phyloP scores from a whole-genome alignment of 2,329 filamentous ascomycete species.

The Remersonia thermophila region DNA sequence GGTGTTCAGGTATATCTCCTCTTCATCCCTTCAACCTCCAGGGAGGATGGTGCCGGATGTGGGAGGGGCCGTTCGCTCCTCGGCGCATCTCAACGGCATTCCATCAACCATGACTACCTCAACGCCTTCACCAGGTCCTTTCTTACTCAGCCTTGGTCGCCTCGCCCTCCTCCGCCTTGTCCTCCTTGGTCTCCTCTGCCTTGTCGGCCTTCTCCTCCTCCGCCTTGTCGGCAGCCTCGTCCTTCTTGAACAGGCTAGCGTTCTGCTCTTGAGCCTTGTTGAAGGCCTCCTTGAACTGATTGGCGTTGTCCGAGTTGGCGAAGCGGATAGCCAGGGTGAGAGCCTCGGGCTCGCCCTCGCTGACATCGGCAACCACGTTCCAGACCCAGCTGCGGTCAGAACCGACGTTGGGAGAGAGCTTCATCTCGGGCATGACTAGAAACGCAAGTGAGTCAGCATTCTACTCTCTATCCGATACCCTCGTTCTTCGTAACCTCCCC shows the following conservation, averaged over 20 bases:
- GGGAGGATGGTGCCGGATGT: no score
- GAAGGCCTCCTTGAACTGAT: constrained; percentile 94
- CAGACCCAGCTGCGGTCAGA: constrained; percentile 99
- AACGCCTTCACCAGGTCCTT: constrained; percentile 7
- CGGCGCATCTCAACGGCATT: constrained; percentile 7
- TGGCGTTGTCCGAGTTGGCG: constrained; percentile 95
- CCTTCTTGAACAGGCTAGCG: constrained; percentile 64
- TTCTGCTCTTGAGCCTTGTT: constrained; percentile 96
- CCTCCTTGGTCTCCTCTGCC: constrained; percentile 17
- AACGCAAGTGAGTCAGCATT: no score
- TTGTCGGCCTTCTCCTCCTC: constrained; percentile 14
- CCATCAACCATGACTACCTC: constrained; percentile 6
- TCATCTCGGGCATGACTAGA: constrained; percentile 93
- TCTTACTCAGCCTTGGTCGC: no score
- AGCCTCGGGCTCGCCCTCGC: constrained; percentile 93
- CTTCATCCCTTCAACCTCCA: no score
- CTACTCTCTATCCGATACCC: not conserved
- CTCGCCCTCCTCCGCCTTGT: not conserved
- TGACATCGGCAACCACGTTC: constrained; percentile 96
- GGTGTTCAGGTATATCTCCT: no score
- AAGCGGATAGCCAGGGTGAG: constrained; percentile 95
- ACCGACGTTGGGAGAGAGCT: constrained; percentile 93
- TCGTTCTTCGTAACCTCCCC: no score
- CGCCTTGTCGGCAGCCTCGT: constrained; percentile 19
- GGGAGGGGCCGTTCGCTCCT: constrained; percentile 7